Base-by-base conservation (phyloP, 805 yeast species). In the Saccharomycopsis sp. region DNA sequence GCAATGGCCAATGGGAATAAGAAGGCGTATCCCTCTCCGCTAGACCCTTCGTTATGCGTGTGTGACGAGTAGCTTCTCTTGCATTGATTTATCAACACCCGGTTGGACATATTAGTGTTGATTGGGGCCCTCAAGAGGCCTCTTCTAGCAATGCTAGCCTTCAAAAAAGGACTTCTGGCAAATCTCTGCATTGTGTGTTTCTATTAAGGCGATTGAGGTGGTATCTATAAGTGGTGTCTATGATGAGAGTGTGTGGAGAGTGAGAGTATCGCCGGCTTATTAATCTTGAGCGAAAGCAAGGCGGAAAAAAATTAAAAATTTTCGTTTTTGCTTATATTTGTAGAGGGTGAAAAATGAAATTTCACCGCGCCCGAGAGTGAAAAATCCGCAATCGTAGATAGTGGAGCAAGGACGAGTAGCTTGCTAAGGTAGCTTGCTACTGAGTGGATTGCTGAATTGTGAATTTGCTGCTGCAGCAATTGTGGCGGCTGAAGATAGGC, bases 1-100 rank as follows among this genome's bases (percentile, higher is more conserved):
- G 50, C 53, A n/a, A 52, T 44, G 14, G 56, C 34, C 15, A 55
- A n/a, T 24, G 61, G 61, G 2, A 55, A 51, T 41, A 58, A 55
- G 7, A 44, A 5, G 12, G 16, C 8, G 21, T 44, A 44, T n/a
- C 48, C 48, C 7, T 24, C 40, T 12, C 53, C 40, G n/a, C 44
- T 20, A 8, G 24, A 24, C 4, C n/a, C 34, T 34, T 51, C 20
- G 46, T 23, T 15, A 20, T 12, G n/a, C 8, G 21, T 4, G 21
- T 16, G 23, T 12, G 23, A 24, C 4, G 58, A 55, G 29, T 52
- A 54, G 29, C 21, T 40, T 55, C 58, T 55, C 24, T 41, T 51
- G 12, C 37, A 29, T 7, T 29, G 37, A 29, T 29, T 29, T 29
- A 29, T 29, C 9, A 29, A 5, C 37, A 29, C 37, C 37, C 9